phyloP scores from a whole-genome alignment of 192 early-diverging fungal species.

The Cladochytrium replicatum region DNA sequence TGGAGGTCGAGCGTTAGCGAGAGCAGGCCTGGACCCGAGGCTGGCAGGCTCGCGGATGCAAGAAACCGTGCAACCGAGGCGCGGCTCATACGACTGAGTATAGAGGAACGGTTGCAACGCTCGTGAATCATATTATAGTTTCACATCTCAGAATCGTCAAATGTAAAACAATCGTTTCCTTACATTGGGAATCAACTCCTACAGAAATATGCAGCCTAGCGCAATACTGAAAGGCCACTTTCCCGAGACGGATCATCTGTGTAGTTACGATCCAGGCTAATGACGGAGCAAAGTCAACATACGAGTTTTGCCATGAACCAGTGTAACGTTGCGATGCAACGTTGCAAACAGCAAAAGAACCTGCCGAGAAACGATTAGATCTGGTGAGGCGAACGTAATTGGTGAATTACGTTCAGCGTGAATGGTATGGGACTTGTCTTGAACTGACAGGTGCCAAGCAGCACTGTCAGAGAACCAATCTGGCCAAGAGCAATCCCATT shows the following conservation, averaged over 20 bases:
- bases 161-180: no score
- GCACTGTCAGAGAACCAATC: conserved; percentile 40
- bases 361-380: conserved; percentile 54
- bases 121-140: conserved; percentile 14
- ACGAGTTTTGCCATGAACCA: conserved; percentile 10
- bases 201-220: conserved; percentile 10
- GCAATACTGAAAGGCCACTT: conserved; percentile 34
- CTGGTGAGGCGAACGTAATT: no score
- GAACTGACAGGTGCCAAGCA: conserved; percentile 34
- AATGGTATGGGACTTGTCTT: conserved; percentile 76
- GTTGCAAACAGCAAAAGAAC: conserved; percentile 42
- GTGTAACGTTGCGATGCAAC: conserved; percentile 14
- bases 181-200: conserved; percentile 21
- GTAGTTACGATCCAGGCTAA: conserved; percentile 52
- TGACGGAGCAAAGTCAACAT: conserved; percentile 14
- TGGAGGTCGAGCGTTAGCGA: conserved; percentile 8
- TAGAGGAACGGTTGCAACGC: conserved; percentile 13
- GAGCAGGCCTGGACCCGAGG: conserved; percentile 4
- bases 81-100: conserved; percentile 18
- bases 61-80: no score
- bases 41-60: no score
- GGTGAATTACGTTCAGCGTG: conserved; percentile 81
- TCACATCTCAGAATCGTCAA: no score
- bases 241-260: conserved; percentile 52
- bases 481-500: conserved; percentile 54